Conservation (phyloP, 2,329 filamentous ascomycete genomes). For the Xylogone sp. region DNA sequence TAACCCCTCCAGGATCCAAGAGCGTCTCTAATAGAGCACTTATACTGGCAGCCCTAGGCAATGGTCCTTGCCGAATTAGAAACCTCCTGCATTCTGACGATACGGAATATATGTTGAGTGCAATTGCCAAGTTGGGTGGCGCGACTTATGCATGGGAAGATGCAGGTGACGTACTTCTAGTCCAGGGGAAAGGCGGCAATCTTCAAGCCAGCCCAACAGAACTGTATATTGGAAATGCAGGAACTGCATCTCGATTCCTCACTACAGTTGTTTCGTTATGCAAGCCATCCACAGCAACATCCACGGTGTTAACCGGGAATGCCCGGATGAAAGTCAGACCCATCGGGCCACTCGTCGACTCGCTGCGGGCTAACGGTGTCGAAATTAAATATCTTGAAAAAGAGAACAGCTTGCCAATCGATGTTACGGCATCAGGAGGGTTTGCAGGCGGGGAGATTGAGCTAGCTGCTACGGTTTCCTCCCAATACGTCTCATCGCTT, state of each 20-base stretch:
- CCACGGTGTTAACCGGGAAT: slow-evolving; percentile 87
- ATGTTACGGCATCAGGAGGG: slow-evolving; percentile 76
- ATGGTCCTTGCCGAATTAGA: slow-evolving; percentile 80
- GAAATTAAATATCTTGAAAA: slow-evolving; percentile 80
- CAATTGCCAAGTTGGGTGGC: slow-evolving; percentile 78
- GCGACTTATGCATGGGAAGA: slow-evolving; percentile 93
- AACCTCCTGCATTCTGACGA: slow-evolving; percentile 96
- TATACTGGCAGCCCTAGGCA: slow-evolving; percentile 86
- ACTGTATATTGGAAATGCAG: slow-evolving; percentile 93
- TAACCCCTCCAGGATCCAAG: slow-evolving; percentile 91
- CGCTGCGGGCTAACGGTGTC: slow-evolving; percentile 83
- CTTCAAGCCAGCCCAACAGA: slow-evolving; percentile 71
- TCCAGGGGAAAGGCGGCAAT: slow-evolving; percentile 85
- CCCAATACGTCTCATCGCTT: slow-evolving; percentile 97
- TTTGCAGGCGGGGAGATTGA: slow-evolving; percentile 86
- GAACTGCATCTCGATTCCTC: slow-evolving; percentile 91
- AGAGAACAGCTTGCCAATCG: slow-evolving; percentile 77
- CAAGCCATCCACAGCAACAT: slow-evolving; percentile 57
- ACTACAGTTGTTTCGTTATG: slow-evolving; percentile 89
- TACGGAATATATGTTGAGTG: slow-evolving; percentile 94
- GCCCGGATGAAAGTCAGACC: slow-evolving; percentile 94
- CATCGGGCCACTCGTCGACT: slow-evolving; percentile 89
- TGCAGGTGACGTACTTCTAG: slow-evolving; percentile 83
- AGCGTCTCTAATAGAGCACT: slow-evolving; percentile 95
- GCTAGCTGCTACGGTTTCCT: slow-evolving; percentile 90